Conservation (phyloP, 2,329 filamentous ascomycete genomes). For the Acrocalymma vagum region DNA sequence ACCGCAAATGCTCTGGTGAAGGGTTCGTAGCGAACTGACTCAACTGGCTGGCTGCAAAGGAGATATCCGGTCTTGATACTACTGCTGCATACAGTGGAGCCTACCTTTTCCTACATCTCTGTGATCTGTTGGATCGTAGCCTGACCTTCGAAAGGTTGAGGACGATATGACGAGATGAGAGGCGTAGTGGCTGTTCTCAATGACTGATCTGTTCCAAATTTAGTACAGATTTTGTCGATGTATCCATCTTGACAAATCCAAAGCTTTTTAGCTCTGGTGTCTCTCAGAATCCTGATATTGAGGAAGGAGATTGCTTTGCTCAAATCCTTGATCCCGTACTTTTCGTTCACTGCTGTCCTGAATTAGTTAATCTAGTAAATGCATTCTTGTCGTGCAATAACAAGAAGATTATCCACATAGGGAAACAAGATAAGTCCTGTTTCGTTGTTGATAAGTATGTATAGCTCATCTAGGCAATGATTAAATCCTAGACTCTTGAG, state of each 20-base stretch:
- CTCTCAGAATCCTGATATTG: conserved; percentile 8
- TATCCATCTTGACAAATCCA: conserved; percentile 11
- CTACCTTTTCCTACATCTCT: conserved; percentile 13
- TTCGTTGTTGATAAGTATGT: too few relatives aligned
- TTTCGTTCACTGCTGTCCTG: conserved; percentile 5
- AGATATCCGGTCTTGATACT: conserved; percentile 7
- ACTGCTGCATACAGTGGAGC: conserved; percentile 12
- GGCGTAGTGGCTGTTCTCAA: conserved; percentile 5
- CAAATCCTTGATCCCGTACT: conserved; percentile 14
- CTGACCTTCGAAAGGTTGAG: conserved; percentile 4
- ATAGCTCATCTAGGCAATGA: conserved; percentile 5
- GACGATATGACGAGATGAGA: conserved; percentile 6
- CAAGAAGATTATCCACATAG: conserved; percentile 11
- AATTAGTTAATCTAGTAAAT: conserved; percentile 1
- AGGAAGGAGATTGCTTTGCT: conserved; percentile 11
- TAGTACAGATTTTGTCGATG: conserved; percentile 10
- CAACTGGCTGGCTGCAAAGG: conserved; percentile 9
- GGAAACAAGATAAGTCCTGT: too few relatives aligned
- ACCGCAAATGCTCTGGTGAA: conserved; percentile 9
- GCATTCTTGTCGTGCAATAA: background rate
- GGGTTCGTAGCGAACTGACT: conserved; percentile 9
- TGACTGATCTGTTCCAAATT: conserved; percentile 8
- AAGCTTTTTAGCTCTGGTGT: conserved; percentile 10
- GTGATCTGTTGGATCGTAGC: conserved; percentile 7
- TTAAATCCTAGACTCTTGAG: conserved; percentile 6